Base-by-base conservation (phyloP, 352 stramenopile genomes). In the Plasmopara viticola region DNA sequence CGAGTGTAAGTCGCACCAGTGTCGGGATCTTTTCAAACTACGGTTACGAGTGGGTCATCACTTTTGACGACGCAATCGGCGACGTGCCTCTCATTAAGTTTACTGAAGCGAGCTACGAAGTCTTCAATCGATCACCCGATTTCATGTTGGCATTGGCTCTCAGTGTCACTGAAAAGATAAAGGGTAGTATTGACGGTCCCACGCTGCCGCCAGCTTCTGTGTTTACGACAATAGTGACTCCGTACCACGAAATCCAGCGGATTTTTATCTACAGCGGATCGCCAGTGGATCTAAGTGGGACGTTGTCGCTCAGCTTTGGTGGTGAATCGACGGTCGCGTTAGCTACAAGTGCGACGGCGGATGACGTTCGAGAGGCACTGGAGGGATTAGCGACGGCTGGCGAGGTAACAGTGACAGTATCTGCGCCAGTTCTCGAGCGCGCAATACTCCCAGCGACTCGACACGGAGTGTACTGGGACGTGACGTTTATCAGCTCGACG, bases 1-100 rank as follows among this genome's bases (percentile, higher is more conserved):
- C 45, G 28, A 29, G 31, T 9, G 76, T 87, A 15, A 70, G 37
- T 13, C 70, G 76, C 5, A 78, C 63, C 8, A 75, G 44, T 30
- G 50, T 87, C 7, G 57, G 62, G 1, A 48, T 83, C 0, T 71
- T 79, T 9, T 66, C 64, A 0, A 73, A 72, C 2, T 83, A 79
- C 47, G 79, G 79, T 3, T 87, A 79, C 43, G 71, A 87, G 52
- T 94, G 80, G 80, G 59, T 67, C 7, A 64, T 91, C 14, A 74
- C 63, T 9, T 94, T 91, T 42, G 70, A 68, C 9, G 69, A 81
- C 29, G 70, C 51, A 2, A 44, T 82, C 0, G 80, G 79, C 13
- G 72, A 90, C 15, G 56, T 89, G 0, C 57, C 68, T 0, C 46
- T 87, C 13, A 47, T 79, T 7, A 42, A 67, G 25, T 13, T 66